Evolutionary conservation across 345 rosid species (phyloP).

Genomic region (Iberis pinnata): DNA sequence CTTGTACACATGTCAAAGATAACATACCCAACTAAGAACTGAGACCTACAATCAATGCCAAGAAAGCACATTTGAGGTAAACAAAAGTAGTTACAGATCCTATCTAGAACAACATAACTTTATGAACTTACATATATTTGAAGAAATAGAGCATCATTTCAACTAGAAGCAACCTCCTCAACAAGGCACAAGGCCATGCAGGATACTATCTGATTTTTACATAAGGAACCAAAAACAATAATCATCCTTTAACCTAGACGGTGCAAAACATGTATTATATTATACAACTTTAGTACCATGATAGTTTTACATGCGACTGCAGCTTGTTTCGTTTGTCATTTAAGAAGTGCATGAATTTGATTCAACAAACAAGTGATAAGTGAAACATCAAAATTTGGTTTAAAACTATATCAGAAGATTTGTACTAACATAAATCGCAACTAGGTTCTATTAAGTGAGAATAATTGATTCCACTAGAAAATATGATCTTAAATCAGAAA

Average conservation of each 20-base stretch:
- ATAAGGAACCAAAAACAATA: too few species aligned
- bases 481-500: too few species aligned
- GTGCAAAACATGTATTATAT: background rate
- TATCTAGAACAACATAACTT: too few species aligned
- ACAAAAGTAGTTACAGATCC: slow-evolving; percentile 14
- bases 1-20: slow-evolving; percentile 44
- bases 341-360: too few species aligned
- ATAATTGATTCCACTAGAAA: too few species aligned
- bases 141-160: slow-evolving; percentile 67
- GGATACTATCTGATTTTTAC: slow-evolving; percentile 48
- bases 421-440: too few species aligned
- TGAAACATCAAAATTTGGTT: too few species aligned
- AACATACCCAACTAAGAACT: slow-evolving; percentile 5
- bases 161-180: slow-evolving; percentile 86
- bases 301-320: slow-evolving; percentile 70
- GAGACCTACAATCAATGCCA: too few species aligned
- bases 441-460: too few species aligned
- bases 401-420: too few species aligned
- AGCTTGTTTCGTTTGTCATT: too few species aligned
- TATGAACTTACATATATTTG: slow-evolving; percentile 52
- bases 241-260: background rate
- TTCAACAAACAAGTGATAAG: too few species aligned
- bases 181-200: slow-evolving; percentile 48
- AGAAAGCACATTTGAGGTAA: background rate
- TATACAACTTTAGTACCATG: slow-evolving; percentile 46